Evolutionary conservation across 177 flowering plant species (phyloP), one percentile per base, ranked within the genome.

Genomic region (Vitis hybrid): DNA sequence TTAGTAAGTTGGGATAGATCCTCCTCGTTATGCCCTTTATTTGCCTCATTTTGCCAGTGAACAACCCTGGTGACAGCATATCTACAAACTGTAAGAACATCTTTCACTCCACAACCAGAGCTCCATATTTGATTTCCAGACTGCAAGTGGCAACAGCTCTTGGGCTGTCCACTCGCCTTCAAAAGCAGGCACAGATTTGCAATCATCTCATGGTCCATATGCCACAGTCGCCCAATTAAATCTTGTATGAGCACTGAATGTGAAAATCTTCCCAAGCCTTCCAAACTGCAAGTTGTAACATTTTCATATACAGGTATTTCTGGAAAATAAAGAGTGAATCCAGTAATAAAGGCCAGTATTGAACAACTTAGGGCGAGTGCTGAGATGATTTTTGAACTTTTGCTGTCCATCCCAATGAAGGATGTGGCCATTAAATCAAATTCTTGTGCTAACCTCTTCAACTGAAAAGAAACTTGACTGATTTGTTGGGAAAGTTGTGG

Each of bases 331-430:
- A 77, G 67, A 53, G 77, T 73, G 70, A 84, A 85, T 52, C 85
- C 84, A 58, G 84, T 67, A 73, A 76, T 70, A 64, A 94, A 91
- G 55, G 97, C 96, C 79, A 94, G 73, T 2, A 90, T 13, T 3
- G 93, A 89, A 81, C 89, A 90, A 78, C 79, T 75, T 7, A 91
- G 70, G 56, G 93, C 91, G 76, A 87, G 84, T 17, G 81, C 63
- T 15, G 92, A 86, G 66, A 92, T 78, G 61, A 75, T 74, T 66
- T 62, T 78, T 54, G 71, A 73, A 73, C 97, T 91, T 77, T 68
- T 77, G 2, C 57, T 48, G 70, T 88, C 94, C 76, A 92, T 83
- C 41, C 70, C 90, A 66, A 84, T 76, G 75, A 89, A 91, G 66
- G 91, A 87, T 50, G 79, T 62, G 52, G 78, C 80, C 24, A 94